These are phyloP conservation scores for Solanum piurae DNA, from an alignment of 257 asterid species.

Conservation along the genomic window DNA sequence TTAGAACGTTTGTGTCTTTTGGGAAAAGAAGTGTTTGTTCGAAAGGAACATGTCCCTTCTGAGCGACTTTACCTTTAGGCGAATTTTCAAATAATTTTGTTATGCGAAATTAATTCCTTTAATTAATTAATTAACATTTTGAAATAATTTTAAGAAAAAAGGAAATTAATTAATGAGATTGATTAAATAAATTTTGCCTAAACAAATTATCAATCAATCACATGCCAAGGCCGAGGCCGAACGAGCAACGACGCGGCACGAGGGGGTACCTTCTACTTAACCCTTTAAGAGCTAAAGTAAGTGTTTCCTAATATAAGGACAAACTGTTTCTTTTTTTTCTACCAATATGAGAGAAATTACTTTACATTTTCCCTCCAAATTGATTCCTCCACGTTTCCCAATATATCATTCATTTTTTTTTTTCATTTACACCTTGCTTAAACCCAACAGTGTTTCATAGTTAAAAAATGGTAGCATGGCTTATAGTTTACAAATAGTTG, in stretches of 20 bases:
- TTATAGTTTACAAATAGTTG: background rate
- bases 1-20: background rate
- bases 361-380: too few relatives aligned
- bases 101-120: too few relatives aligned
- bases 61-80: background rate
- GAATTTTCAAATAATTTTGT: too few relatives aligned
- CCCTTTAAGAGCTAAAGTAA: background rate
- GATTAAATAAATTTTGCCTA: background rate
- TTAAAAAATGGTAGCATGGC: background rate
- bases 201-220: too few relatives aligned
- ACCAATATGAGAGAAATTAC: background rate
- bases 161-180: background rate
- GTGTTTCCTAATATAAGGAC: background rate
- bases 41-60: background rate
- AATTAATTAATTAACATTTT: too few relatives aligned
- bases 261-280: background rate
- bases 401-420: background rate
- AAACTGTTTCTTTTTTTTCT: too few relatives aligned
- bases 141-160: background rate
- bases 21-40: background rate
- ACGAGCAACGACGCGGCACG: background rate
- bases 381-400: background rate
- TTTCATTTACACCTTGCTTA: background rate
- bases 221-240: too few relatives aligned
- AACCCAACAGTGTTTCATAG: background rate